A percentile compares a stretch with the other conserved stretches of the same genome.
phyloP scores from a whole-genome alignment of 148 eudicot genomes.

The Nepenthes gracilis region DNA sequence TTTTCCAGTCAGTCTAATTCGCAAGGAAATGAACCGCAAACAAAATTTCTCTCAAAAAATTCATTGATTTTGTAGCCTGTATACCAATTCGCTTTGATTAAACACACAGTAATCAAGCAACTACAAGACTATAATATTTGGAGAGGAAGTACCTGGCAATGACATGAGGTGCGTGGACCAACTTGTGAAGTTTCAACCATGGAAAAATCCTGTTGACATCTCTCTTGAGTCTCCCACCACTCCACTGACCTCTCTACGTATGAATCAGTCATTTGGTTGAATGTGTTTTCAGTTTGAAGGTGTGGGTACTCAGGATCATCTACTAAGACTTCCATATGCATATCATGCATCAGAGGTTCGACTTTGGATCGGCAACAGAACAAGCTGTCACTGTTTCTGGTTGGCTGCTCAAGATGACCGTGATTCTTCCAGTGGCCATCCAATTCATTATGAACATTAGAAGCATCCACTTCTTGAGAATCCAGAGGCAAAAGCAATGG shows the following conservation, averaged over 20 bases:
- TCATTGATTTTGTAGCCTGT: no score
- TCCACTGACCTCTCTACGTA: slow-evolving; percentile 21
- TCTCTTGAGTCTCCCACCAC: slow-evolving; percentile 84
- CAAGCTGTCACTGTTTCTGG: slow-evolving; percentile 22
- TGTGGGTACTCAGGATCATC: slow-evolving; percentile 27
- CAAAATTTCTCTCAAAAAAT: no score
- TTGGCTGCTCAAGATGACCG: slow-evolving; percentile 25
- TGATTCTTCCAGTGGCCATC: slow-evolving; percentile 15
- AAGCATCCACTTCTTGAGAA: slow-evolving; percentile 38
- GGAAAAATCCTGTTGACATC: slow-evolving; percentile 48
- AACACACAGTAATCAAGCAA: not conserved
- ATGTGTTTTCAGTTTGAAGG: slow-evolving; percentile 14
- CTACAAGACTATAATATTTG: not conserved
- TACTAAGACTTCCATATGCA: slow-evolving; percentile 43
- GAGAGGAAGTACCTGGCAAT: slow-evolving; percentile 63
- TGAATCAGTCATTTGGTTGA: slow-evolving; percentile 11
- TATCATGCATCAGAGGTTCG: slow-evolving; percentile 38
- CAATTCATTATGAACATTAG: slow-evolving; percentile 21
- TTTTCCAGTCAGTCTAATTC: no score
- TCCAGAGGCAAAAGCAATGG: slow-evolving; percentile 91
- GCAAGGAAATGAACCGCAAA: no score
- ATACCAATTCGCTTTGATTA: no score
- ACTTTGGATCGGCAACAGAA: slow-evolving; percentile 38
- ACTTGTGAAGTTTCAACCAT: slow-evolving; percentile 63
- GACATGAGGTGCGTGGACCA: slow-evolving; percentile 87